A percentile compares a stretch with the other conserved stretches of the same genome.
phyloP scores from a whole-genome alignment of 805 yeast genomes.

The Diddensiella caesifluorescens region DNA sequence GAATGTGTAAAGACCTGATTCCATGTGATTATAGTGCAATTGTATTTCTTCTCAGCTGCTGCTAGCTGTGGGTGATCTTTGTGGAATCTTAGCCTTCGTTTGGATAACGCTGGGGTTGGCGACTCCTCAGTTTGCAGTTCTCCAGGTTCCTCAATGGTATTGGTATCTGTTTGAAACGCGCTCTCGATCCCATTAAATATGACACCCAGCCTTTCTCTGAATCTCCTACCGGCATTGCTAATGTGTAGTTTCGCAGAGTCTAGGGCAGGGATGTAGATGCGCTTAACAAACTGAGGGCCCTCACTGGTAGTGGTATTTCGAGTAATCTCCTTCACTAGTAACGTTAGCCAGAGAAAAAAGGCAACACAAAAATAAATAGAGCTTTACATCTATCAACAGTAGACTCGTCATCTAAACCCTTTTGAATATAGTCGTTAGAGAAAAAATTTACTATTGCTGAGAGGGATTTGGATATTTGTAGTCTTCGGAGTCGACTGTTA shows the following conservation, averaged over 20 bases:
- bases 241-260: neutral
- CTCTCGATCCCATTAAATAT: neutral
- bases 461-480: neutral
- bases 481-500: neutral
- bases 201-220: neutral
- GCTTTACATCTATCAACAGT: neutral
- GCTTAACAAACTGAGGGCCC: constrained; percentile 1
- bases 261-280: neutral
- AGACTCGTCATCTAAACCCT: neutral
- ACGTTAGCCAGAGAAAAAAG: neutral
- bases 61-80: neutral
- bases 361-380: neutral
- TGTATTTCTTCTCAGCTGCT: neutral
- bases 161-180: neutral
- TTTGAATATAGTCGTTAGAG: neutral
- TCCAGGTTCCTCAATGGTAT: neutral
- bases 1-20: constrained; percentile 18
- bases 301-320: neutral
- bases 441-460: neutral
- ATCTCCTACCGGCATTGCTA: constrained; percentile 4
- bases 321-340: neutral
- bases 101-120: neutral
- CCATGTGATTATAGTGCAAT: constrained; percentile 18
- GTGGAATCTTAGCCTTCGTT: neutral
- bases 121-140: neutral